Evolutionary conservation across 1,139 yeast species (phyloP), one percentile per base, ranked within the genome.

Genomic region (Dujonia santamariae): DNA sequence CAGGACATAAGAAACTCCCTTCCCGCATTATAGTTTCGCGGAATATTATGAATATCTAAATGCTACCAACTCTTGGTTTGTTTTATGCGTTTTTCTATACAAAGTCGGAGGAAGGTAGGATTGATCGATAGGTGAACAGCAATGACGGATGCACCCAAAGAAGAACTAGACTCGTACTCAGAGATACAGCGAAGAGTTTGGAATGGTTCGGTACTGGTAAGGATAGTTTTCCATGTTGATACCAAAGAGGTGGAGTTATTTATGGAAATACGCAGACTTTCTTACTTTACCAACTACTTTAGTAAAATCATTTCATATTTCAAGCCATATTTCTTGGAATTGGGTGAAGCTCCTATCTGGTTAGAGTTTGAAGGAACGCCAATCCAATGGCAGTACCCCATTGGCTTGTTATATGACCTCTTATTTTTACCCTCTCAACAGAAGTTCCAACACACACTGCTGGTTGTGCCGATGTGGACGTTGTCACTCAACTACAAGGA

Each of bases 351-450:
- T 43, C 64, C 73, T 1, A 48, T 67, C 0, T 87, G 96, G 95
- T 65, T 87, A 34, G 87, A 78, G 44, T 75, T 64, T 48, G 80
- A 80, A 20, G 38, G 24, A 19, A 76, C 67, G 1, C 87, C 94
- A 0, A 40, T 88, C 19, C 70, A 74, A 31, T 88, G 96, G 95
- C 80, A 84, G 45, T 61, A 79, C 45, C 97, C 97, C 0, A 59
- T 82, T 4, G 96, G 96, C 0, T 62, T 84, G 4, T 57, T 82
- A 4, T 76, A 71, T 48, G 96, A 87, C 45, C 54, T 69, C 16
- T 54, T 73, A 17, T 15, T 17, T 14, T 13, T 18, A 14, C 8
- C 15, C 15, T 4, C 7, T 12, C 21, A 8, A 7, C 34, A 22
- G 9, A 12, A 20, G 8, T 4, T 5, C 17, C n/a, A n/a, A n/a